Evolutionary conservation across 805 yeast genomes (phyloP), one percentile per base, ranked within the genome.

Genomic region (Nakazawaea ambrosiae): DNA sequence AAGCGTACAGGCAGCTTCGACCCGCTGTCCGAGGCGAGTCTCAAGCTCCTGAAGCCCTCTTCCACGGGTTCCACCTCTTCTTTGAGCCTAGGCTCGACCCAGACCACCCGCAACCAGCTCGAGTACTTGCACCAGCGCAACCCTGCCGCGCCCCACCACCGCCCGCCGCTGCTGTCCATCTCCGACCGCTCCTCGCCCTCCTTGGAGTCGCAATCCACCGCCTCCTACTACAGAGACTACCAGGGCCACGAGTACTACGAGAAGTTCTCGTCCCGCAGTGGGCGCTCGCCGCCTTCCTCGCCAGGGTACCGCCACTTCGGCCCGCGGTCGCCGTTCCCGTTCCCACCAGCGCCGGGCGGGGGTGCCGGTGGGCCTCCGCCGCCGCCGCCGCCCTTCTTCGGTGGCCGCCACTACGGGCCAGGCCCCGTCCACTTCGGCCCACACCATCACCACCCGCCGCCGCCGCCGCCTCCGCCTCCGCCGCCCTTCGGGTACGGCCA

Each of bases 1-100:
- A 64, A 58, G 39, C 39, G 53, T 17, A 9, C 33, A 9, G 33
- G 28, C 15, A 20, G 29, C 20, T 10, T 20, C 3, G n/a, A n/a
- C n/a, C n/a, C n/a, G n/a, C n/a, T n/a, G n/a, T n/a, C n/a, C n/a
- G n/a, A n/a, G 27, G 19, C 22, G 34, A 22, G n/a, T 27, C 32
- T 5, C 10, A 4, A 14, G 15, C 12, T n/a, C 15, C 28, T 10
- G 28, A 14, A 7, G 6, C 28, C 28, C 10, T 22, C 24, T 10
- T 10, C 24, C 24, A 22, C 10, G 15, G 10, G 14, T 5, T 28
- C 31, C 20, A 6, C 31, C 12, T 8, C 18, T 28, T 15, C 31
- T 16, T 28, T 19, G 16, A 7, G 20, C 7, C 24, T 22, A 7
- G 24, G 10, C 7, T 22, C 24, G 7, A 22, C 24, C 24, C 7